Conservation (phyloP, 192 early-diverging fungal genomes). For the Coemansia umbellata region DNA sequence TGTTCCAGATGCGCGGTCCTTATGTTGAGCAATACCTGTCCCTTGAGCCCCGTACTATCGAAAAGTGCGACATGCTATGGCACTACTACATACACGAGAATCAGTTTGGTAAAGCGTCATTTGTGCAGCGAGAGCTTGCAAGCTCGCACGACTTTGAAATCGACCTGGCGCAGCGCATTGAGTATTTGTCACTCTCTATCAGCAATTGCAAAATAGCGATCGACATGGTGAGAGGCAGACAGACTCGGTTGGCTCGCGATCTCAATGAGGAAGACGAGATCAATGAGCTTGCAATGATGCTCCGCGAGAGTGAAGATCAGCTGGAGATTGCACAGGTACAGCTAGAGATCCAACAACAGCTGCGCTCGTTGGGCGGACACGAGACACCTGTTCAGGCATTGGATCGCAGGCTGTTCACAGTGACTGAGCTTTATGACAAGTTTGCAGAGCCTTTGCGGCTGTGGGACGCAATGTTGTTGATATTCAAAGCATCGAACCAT, state of each 20-base stretch:
- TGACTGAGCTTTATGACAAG: constrained; percentile 51
- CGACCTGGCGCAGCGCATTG: constrained; percentile 47
- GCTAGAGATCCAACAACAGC: constrained; percentile 43
- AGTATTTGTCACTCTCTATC: constrained; percentile 64
- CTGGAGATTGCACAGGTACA: constrained; percentile 62
- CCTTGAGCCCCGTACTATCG: constrained; percentile 51
- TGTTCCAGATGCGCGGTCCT: constrained; percentile 51
- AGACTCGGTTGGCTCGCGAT: background rate
- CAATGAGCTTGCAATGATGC: constrained; percentile 38
- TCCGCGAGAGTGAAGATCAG: constrained; percentile 56
- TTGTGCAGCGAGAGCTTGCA: constrained; percentile 51
- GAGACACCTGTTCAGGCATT: constrained; percentile 6
- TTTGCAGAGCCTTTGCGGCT: constrained; percentile 53
- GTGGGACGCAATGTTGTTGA: constrained; percentile 52
- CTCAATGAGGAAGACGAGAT: constrained; percentile 30
- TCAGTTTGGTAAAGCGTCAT: constrained; percentile 57
- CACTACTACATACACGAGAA: constrained; percentile 59
- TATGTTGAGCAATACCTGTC: constrained; percentile 51
- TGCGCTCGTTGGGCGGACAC: constrained; percentile 6
- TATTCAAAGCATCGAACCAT: constrained; percentile 57
- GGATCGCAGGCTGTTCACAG: constrained; percentile 21
- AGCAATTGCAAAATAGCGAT: constrained; percentile 61
- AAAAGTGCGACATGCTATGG: constrained; percentile 62
- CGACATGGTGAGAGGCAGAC: constrained; percentile 12
- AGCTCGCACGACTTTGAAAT: constrained; percentile 32